Evolutionary conservation across 1,139 yeast species (phyloP).

Genomic region (Pichia sp.): DNA sequence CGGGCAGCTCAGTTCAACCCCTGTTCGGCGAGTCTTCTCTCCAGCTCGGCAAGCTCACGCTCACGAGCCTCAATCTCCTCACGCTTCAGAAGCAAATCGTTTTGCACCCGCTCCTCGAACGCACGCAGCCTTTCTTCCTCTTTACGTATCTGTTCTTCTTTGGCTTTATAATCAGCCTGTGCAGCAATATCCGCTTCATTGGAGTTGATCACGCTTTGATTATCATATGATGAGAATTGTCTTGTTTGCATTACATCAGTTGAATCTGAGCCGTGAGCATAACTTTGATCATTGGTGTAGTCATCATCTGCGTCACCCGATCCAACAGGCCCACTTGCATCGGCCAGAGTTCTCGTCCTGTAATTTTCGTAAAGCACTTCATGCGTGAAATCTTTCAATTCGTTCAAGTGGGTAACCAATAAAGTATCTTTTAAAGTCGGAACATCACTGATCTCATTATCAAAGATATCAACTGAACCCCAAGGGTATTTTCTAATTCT

Average conservation of each 20-base stretch:
- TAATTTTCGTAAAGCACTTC: conserved; percentile 87
- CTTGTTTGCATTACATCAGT: no score
- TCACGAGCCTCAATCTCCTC: conserved; percentile 84
- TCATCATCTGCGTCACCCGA: conserved; percentile 15
- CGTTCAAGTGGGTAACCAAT: conserved; percentile 88
- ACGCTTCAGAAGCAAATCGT: conserved; percentile 77
- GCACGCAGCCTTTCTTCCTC: conserved; percentile 76
- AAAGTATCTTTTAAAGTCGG: conserved; percentile 75
- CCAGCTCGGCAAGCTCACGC: conserved; percentile 52
- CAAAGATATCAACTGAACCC: conserved; percentile 84
- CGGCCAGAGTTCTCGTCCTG: conserved; percentile 58
- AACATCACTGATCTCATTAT: conserved; percentile 78
- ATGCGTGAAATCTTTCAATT: conserved; percentile 87
- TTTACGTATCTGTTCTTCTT: conserved; percentile 73
- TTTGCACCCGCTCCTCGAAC: conserved; percentile 82
- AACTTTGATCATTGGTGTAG: not conserved
- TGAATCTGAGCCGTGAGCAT: conserved; percentile 2
- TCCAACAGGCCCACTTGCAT: not conserved
- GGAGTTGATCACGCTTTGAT: not conserved
- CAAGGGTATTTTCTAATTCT: conserved; percentile 91
- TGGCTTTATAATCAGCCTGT: no score
- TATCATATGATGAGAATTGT: not conserved
- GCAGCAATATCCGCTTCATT: conserved; percentile 16
- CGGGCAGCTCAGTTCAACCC: conserved; percentile 10
- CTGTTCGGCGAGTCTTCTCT: conserved; percentile 24